Base-by-base conservation (phyloP, 2,329 filamentous ascomycete genomes). In the Basipetospora chlamydospora region DNA sequence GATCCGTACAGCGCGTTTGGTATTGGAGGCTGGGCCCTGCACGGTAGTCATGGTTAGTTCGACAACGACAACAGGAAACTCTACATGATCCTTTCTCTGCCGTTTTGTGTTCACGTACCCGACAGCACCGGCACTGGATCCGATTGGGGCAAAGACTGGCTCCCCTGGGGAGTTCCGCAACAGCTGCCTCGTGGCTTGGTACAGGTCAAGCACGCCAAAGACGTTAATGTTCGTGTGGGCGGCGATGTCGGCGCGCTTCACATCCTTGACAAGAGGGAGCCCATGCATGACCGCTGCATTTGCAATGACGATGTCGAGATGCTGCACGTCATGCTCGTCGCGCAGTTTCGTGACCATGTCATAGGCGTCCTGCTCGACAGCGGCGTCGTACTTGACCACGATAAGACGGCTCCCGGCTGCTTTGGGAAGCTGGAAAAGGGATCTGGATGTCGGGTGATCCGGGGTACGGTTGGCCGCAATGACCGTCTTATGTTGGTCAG, bases 261-360 rank as follows among this genome's bases (percentile, higher is more conserved):
- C 50, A 7, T 54, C 51, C 3, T 45, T 39, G 1, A 59, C 52
- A 0, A 45, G 41, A 0, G 54, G 54, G 25, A 44, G 60, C 12
- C 43, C 34, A 4, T 50, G 48, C 3, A 46, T 45, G 10, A 65
- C 58, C 9, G 58, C 67, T 0, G 68, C 67, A 46, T 73, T 73
- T 37, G 67, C 62, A 37, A 75, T 60, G 4, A 73, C 59, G 8
- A 67, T 46, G 44, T 73, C 67, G 4, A 73, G 48, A 22, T 53
- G 46, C 6, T 46, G 42, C 38, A 73, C 59, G 6, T 48, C 53
- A 11, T 55, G 42, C 5, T 43, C 33, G 3, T 36, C 20, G 2
- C 49, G 42, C 1, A 63, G 47, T 3, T 48, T 42, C 12, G 48
- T 30, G 3, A 58, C 45, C 7, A 57, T 57, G 11, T 43, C 44